Evolutionary conservation across 768 basidiomycete species (phyloP).

Genomic region (Cyclocybe aegerita): DNA sequence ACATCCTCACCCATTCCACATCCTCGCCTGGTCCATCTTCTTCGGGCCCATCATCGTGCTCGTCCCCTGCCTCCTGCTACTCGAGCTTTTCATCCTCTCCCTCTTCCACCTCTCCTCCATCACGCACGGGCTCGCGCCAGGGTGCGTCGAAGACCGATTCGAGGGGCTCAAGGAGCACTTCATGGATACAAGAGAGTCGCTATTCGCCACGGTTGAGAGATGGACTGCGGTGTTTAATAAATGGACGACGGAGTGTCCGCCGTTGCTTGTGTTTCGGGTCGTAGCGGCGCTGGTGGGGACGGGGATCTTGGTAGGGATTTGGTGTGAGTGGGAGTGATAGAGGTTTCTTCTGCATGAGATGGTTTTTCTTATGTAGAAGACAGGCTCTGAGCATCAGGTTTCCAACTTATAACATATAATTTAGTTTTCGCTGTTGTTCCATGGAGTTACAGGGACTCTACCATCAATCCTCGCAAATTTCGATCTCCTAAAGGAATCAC

Average conservation of each 20-base stretch:
- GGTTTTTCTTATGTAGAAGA: not conserved
- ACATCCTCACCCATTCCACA: conserved; percentile 34
- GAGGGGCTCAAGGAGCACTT: conserved; percentile 29
- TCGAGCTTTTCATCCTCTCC: conserved; percentile 32
- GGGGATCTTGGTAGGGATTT: conserved; percentile 28
- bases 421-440: too few relatives aligned
- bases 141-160: conserved; percentile 30
- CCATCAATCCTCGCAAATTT: too few relatives aligned
- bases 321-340: conserved; percentile 22
- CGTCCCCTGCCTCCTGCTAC: conserved; percentile 30
- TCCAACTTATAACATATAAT: too few relatives aligned
- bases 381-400: too few relatives aligned
- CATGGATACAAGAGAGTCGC: conserved; percentile 32
- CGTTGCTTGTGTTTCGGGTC: conserved; percentile 32
- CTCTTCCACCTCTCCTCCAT: conserved; percentile 32
- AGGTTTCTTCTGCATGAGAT: not conserved
- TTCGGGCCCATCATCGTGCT: conserved; percentile 42
- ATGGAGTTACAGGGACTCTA: too few relatives aligned
- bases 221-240: conserved; percentile 35
- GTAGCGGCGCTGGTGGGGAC: conserved; percentile 27
- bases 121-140: conserved; percentile 35
- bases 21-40: conserved; percentile 37
- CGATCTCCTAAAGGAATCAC: too few relatives aligned
- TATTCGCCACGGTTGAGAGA: conserved; percentile 36
- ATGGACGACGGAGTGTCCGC: conserved; percentile 34